Conservation (phyloP, 2,329 filamentous ascomycete species). For the Talaromyces sp. region DNA sequence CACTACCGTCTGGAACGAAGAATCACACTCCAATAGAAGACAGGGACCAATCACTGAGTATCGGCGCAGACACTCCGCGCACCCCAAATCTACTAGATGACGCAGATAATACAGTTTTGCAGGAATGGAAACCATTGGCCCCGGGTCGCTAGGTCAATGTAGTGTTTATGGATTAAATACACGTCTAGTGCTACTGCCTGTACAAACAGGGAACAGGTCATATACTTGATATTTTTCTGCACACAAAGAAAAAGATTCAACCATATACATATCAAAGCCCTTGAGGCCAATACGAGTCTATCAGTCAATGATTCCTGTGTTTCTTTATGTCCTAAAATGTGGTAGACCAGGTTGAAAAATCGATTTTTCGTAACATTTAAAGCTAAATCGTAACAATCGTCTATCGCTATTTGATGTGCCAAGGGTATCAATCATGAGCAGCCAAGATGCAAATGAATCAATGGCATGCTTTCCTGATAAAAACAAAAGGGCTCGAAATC, state of each 20-base stretch:
- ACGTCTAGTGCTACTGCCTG: not conserved
- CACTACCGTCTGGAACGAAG: not conserved
- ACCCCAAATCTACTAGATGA: slow-evolving; percentile 6
- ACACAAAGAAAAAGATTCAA: not conserved
- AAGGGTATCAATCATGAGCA: slow-evolving; percentile 9
- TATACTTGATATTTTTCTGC: not conserved
- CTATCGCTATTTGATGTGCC: slow-evolving; percentile 9
- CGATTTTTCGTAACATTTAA: not conserved
- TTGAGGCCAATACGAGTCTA: not conserved
- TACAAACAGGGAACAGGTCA: not conserved
- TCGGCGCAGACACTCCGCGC: not conserved
- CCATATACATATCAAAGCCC: not conserved
- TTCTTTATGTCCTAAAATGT: not conserved
- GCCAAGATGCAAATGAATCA: slow-evolving; percentile 6
- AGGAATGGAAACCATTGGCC: slow-evolving; percentile 10
- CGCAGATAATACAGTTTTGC: not conserved
- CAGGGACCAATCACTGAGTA: not conserved
- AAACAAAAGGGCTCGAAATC: slow-evolving; percentile 1
- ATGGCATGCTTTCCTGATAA: slow-evolving; percentile 4
- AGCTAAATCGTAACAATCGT: slow-evolving; percentile 1
- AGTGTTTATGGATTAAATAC: not conserved
- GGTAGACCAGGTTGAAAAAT: not conserved
- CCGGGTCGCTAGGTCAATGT: slow-evolving; percentile 1
- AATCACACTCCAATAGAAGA: not conserved
- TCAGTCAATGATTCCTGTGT: not conserved